Evolutionary conservation across 1,284 basidiomycete species (phyloP).

Genomic region (Paramarasmius palmivorus): DNA sequence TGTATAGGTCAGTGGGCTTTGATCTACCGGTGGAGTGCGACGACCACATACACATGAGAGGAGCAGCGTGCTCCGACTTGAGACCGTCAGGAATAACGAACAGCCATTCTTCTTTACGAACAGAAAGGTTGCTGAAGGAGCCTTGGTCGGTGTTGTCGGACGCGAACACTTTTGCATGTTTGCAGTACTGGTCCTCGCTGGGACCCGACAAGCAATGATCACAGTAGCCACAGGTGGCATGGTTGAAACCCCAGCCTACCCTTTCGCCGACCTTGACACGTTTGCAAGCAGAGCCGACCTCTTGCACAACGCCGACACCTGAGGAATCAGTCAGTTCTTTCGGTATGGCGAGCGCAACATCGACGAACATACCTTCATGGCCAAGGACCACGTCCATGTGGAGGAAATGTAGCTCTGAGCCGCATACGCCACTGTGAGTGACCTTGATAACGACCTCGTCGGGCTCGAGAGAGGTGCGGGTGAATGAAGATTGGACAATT

Average conservation of each 20-base stretch:
- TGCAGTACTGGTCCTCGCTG: conserved; percentile 41
- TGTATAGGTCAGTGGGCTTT: too few relatives aligned
- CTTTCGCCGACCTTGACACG: conserved; percentile 44
- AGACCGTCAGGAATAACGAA: conserved; percentile 64
- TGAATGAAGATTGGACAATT: background rate
- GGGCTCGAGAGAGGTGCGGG: background rate
- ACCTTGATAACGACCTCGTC: conserved; percentile 1
- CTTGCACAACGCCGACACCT: conserved; percentile 45
- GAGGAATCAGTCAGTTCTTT: background rate
- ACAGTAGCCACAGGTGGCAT: conserved; percentile 20
- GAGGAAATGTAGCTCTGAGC: background rate
- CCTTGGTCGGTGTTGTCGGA: conserved; percentile 45
- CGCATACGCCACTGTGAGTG: conserved; percentile 1
- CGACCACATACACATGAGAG: conserved; percentile 44
- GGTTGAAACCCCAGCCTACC: conserved; percentile 23
- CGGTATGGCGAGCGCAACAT: background rate
- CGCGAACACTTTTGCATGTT: conserved; percentile 36
- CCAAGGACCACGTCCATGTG: conserved; percentile 29
- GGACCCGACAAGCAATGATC: conserved; percentile 25
- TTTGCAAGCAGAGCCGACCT: conserved; percentile 45
- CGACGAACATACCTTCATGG: conserved; percentile 48
- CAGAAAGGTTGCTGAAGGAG: conserved; percentile 63
- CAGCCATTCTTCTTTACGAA: conserved; percentile 63
- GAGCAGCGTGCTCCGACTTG: conserved; percentile 45
- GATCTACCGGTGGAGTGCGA: too few relatives aligned